These are phyloP conservation scores for Cicer judaicum DNA, from an alignment of 306 rosid genomes.

Conservation along the genomic window DNA sequence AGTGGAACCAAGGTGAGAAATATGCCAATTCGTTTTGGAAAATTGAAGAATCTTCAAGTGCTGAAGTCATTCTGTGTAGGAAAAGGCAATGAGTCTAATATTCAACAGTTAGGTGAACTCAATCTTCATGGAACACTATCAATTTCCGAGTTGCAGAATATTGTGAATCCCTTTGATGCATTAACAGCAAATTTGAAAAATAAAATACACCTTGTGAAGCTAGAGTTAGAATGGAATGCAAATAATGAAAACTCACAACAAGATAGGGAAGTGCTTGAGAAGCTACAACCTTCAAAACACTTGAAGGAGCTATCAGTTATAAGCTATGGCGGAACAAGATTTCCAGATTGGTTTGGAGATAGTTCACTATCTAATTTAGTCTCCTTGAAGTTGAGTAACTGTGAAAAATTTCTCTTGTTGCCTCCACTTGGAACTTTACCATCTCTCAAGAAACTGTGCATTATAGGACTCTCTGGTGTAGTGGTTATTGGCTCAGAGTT, in stretches of 20 bases:
- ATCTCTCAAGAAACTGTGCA: not conserved
- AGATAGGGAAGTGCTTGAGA: slow-evolving; percentile 39
- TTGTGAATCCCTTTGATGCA: slow-evolving; percentile 10
- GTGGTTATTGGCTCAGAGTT: slow-evolving; percentile 17
- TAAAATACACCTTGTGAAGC: not conserved
- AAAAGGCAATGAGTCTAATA: slow-evolving; percentile 4
- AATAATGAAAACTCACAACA: not conserved
- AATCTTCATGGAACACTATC: slow-evolving; percentile 4
- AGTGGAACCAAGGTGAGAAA: slow-evolving; percentile 5
- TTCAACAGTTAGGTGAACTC: slow-evolving; percentile 25
- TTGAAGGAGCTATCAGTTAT: slow-evolving; percentile 11
- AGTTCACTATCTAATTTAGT: slow-evolving; percentile 32
- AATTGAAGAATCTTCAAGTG: slow-evolving; percentile 29
- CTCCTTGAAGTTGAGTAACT: not conserved
- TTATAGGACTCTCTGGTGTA: not conserved
- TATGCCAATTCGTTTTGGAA: slow-evolving; percentile 15
- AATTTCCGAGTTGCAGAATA: slow-evolving; percentile 31
- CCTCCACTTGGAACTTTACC: slow-evolving; percentile 36
- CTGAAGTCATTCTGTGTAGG: slow-evolving; percentile 33
- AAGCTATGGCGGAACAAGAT: slow-evolving; percentile 15
- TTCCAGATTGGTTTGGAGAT: slow-evolving; percentile 45
- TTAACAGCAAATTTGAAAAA: not conserved
- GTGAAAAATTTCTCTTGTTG: slow-evolving; percentile 12
- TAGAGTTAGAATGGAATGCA: slow-evolving; percentile 29
- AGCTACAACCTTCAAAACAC: slow-evolving; percentile 34